Base-by-base conservation (phyloP, 2,329 filamentous ascomycete species). In the Fusarium virguliforme region DNA sequence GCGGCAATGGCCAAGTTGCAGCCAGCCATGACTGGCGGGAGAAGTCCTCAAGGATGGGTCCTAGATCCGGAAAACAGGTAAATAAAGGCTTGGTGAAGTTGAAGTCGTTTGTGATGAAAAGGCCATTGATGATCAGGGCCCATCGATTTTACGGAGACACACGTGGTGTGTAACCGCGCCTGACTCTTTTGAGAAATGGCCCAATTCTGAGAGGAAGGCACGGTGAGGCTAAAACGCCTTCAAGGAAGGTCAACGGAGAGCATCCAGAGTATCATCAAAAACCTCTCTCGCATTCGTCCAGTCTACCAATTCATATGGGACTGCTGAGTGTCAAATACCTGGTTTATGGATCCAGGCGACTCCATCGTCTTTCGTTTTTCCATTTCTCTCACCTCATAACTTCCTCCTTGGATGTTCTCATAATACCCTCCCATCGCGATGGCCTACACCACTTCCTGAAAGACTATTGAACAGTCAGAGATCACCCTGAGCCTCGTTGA, bases 161-260 rank as follows among this genome's bases (percentile, higher is more conserved):
- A 35, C 30, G 30, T 53, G 48, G 48, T 35, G 32, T 32, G 12
- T 24, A 12, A 9, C 30, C 18, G 48, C 48, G 48, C 48, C 48
- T 53, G 48, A 7, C 48, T 53, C n/a, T 6, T 35, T 53, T 40
- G 10, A 30, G 38, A 34, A 57, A 41, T 18, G 26, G 26, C 9
- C n/a, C 54, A 40, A 58, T 34, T 32, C 38, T 58, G 26, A 22
- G 54, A 18, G 38, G 55, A 48, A 46, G 55, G 26, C 26, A 30
- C 26, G 30, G n/a, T 18, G 30, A 43, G 43, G 8, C 28, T 41
- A 28, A 57, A 34, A 41, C 18, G 38, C 15, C 46, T 32, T 32
- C 46, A 6, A 32, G 46, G 56, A 59, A 59, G 40, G 56, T 58
- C 18, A 59, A 48, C 35, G 15, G 40, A 59, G 56, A 59, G 15